Conservation (phyloP, 2,329 filamentous ascomycete species). For the Fusarium papillatum region DNA sequence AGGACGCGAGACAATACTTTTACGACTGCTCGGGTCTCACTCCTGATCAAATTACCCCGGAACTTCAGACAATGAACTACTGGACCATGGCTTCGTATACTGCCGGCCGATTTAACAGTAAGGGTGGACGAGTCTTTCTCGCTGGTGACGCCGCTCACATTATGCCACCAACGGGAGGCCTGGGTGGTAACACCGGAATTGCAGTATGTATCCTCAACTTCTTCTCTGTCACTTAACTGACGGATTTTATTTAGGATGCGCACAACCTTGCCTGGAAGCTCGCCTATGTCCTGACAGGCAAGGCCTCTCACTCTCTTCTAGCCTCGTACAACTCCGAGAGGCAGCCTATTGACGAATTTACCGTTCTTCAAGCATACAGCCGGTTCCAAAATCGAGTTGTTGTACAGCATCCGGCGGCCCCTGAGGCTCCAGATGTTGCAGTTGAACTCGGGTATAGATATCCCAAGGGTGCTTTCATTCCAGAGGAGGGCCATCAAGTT, state of each 20-base stretch:
- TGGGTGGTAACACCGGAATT: constrained; percentile 2
- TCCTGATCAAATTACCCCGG: neutral
- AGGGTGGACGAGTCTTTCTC: neutral
- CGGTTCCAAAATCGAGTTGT: neutral
- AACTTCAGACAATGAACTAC: neutral
- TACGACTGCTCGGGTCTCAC: neutral
- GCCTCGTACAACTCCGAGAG: neutral
- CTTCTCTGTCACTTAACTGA: neutral
- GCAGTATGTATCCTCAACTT: neutral
- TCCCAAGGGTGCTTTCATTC: neutral
- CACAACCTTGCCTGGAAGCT: neutral
- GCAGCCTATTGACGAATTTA: neutral
- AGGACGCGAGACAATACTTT: neutral
- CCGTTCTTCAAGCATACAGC: neutral
- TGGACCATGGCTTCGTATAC: neutral
- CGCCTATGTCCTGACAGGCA: neutral
- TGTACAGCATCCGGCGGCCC: neutral
- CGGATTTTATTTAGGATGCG: neutral
- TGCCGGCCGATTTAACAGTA: neutral
- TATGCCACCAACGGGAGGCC: constrained; percentile 1
- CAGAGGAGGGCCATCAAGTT: neutral
- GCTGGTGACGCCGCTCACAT: constrained; percentile 3
- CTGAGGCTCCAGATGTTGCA: neutral
- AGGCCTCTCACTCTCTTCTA: neutral
- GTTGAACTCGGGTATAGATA: neutral